Evolutionary conservation across 345 rosid genomes (phyloP), one percentile per base, ranked within the genome.

Genomic region (Hirschfeldia incana): DNA sequence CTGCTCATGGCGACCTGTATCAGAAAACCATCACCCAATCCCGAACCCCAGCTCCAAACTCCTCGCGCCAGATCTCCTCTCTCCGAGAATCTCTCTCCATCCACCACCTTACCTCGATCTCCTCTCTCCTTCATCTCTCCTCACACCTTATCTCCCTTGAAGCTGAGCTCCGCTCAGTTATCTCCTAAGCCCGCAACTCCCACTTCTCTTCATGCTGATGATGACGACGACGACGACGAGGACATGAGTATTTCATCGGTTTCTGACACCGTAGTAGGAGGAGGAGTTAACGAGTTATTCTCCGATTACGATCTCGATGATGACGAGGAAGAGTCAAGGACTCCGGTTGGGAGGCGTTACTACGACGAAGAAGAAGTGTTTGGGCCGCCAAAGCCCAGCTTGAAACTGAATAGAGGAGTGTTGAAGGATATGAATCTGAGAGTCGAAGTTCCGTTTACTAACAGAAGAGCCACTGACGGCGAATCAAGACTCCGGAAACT

Each of bases 221-320:
- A 72, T 7, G 37, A 51, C 11, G 65, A 55, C 8, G 69, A 74
- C n/a, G 33, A 63, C 6, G 83, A 53, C 2, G 85, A 82, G 3
- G 82, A 76, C 2, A 91, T 89, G 86, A 92, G 97, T 73, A 88
- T 88, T 17, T 90, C 82, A 28, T 91, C 98, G 0, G 92, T 82
- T 75, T 86, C 83, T 0, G 91, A 86, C 49, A 64, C 72, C 59
- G 0, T 17, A 57, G 61, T 0, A 17, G 3, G 70, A 67, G 86
- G 68, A 70, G 78, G 60, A 67, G 81, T 75, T 1, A 57, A 72
- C 77, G 79, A 68, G 1, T 71, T 61, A 30, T 85, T 79, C 76
- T 86, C 90, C 32, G 92, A 88, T 75, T 64, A 55, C 61, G 79
- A 80, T 64, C 1, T 80, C 4, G 84, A 78, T 3, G 88, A 76